Conservation (phyloP, 2,329 filamentous ascomycete species). For the Aspergillus ochraceus region DNA sequence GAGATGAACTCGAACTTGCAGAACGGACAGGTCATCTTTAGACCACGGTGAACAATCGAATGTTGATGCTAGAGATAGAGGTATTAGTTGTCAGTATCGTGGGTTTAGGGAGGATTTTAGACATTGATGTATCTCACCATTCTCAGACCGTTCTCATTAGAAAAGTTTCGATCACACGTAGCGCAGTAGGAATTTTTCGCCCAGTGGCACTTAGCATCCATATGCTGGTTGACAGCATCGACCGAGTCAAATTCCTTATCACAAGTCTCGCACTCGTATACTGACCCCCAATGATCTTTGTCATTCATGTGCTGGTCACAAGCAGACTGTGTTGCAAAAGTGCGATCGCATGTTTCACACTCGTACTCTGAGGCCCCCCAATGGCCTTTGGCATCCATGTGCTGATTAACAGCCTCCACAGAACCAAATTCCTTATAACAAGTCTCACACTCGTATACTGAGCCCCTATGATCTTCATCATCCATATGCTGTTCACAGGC, state of each 20-base stretch:
- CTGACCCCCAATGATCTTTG: too few relatives aligned
- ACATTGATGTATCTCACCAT: slow-evolving; percentile 20
- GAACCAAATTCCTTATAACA: too few relatives aligned
- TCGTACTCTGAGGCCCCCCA: too few relatives aligned
- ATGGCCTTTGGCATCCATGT: slow-evolving; percentile 33
- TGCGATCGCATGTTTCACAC: too few relatives aligned
- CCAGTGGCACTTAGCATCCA: slow-evolving; percentile 32
- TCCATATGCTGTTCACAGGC: too few relatives aligned
- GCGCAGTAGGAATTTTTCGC: slow-evolving; percentile 33
- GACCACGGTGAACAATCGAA: slow-evolving; percentile 52
- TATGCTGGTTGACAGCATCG: slow-evolving; percentile 35
- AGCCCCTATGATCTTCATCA: too few relatives aligned
- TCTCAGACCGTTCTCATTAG: slow-evolving; percentile 32
- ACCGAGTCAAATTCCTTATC: slow-evolving; percentile 21
- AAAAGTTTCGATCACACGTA: slow-evolving; percentile 30
- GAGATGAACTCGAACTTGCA: slow-evolving; percentile 50
- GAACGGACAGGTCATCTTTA: slow-evolving; percentile 54
- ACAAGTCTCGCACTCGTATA: slow-evolving; percentile 32
- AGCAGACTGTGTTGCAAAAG: too few relatives aligned
- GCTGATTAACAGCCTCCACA: too few relatives aligned
- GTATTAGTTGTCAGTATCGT: not conserved
- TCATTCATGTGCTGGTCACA: too few relatives aligned
- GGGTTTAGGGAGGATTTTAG: not conserved
- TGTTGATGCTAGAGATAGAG: slow-evolving; percentile 51
- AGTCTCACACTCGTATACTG: slow-evolving; percentile 29